Base-by-base conservation (phyloP, 169 alveolate genomes). In the Toxoplasma gondii region DNA sequence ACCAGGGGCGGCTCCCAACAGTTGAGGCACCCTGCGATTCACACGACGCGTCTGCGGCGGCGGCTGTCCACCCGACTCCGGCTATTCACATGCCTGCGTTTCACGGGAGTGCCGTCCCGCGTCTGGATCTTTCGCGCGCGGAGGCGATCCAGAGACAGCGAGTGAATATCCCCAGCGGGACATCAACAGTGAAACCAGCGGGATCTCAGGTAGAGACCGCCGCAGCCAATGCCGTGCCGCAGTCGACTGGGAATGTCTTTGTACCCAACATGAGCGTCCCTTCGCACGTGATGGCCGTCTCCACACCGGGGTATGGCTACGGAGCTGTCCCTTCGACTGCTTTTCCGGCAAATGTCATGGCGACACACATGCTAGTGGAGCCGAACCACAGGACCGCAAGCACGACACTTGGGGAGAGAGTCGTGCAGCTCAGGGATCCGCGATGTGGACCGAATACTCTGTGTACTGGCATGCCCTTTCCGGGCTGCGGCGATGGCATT, bases 141-240 rank as follows among this genome's bases (percentile, higher is more conserved):
- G 84, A 74, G 22, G 84, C 84, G 49, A 74, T 74, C 84, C 84
- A 74, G 44, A 74, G 84, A 1, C 39, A n/a, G 44, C 84, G 84
- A 4, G 49, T 64, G 34, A 64, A 64, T 19, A 16, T 64, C 29
- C n/a, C 74, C 31, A 1, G n/a, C 12, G 58, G 58, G 58, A 49
- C 58, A 4, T 7, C 58, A 12, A 7, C 58, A 4, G 58, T 49
- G 58, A 49, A 49, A 49, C 58, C 58, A 12, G 12, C 58, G 22
- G 58, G 58, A 12, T 49, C 58, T 49, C 58, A 49, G 12, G 58
- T 49, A 4, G 58, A 12, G 22, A 12, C 58, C 12, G 58, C 22
- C 22, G 58, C 58, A 12, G 4, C 58, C 58, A n/a, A n/a, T n/a
- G 58, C 58, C n/a, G 22, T 64, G 74, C 9, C 74, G 31, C 31